These are phyloP conservation scores for Protomyces arabidopsidicola DNA, from an alignment of 1,139 yeast species.

Conservation along the genomic window DNA sequence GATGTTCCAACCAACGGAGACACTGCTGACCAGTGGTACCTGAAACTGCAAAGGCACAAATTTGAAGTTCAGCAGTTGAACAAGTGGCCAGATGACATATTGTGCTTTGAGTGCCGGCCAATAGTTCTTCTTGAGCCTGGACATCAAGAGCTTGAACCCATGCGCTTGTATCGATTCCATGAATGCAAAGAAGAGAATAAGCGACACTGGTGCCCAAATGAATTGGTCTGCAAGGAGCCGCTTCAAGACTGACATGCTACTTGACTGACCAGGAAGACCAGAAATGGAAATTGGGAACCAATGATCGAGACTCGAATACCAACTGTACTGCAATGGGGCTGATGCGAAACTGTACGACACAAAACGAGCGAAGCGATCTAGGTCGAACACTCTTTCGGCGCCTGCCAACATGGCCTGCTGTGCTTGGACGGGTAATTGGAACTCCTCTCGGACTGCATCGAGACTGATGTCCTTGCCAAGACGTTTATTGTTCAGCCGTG, in stretches of 20 bases:
- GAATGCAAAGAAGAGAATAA: slow-evolving; percentile 61
- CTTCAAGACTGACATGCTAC: slow-evolving; percentile 18
- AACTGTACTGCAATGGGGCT: slow-evolving; percentile 25
- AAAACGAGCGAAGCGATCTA: slow-evolving; percentile 25
- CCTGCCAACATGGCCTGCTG: slow-evolving; percentile 19
- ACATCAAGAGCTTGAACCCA: slow-evolving; percentile 36
- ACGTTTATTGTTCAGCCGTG: neutral
- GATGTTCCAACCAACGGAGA: slow-evolving; percentile 23
- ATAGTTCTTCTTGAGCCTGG: slow-evolving; percentile 27
- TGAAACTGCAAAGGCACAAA: slow-evolving; percentile 27
- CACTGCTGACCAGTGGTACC: slow-evolving; percentile 23
- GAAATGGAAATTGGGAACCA: slow-evolving; percentile 20
- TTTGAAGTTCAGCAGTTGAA: slow-evolving; percentile 66
- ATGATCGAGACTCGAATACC: slow-evolving; percentile 29
- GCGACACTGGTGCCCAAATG: slow-evolving; percentile 65
- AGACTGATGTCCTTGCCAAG: slow-evolving; percentile 12
- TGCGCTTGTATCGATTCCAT: slow-evolving; percentile 63
- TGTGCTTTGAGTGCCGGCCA: slow-evolving; percentile 40
- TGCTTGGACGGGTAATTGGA: slow-evolving; percentile 10
- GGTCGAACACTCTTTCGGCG: slow-evolving; percentile 21
- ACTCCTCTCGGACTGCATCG: slow-evolving; percentile 22
- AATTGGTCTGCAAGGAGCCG: slow-evolving; percentile 53
- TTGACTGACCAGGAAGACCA: neutral
- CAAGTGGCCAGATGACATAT: slow-evolving; percentile 84
- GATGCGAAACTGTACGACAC: slow-evolving; percentile 22